A percentile compares a stretch with the other conserved stretches of the same genome.
phyloP scores from a whole-genome alignment of 2,329 filamentous ascomycete genomes.

The Aspergillus pseudoglaucus region DNA sequence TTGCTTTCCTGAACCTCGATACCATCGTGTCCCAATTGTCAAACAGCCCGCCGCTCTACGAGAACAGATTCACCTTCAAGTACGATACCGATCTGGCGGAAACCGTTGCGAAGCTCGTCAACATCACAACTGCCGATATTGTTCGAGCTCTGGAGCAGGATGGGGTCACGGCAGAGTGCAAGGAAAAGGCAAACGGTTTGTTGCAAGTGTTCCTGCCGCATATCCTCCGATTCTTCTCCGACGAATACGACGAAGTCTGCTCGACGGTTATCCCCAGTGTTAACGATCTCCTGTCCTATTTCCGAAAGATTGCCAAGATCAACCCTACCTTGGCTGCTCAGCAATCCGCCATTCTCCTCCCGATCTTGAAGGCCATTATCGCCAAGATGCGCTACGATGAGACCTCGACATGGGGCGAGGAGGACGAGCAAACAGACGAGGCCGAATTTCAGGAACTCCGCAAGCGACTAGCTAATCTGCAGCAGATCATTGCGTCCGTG shows the following conservation, averaged over 20 bases:
- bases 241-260: constrained; percentile 97
- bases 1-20: constrained; percentile 79
- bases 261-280: constrained; percentile 90
- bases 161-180: constrained; percentile 53
- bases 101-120: constrained; percentile 90
- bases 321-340: constrained; percentile 60
- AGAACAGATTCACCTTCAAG: constrained; percentile 70
- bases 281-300: constrained; percentile 83
- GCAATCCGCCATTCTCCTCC: constrained; percentile 75
- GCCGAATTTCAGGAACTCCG: constrained; percentile 94
- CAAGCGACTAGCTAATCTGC: constrained; percentile 79
- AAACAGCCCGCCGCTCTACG: constrained; percentile 70
- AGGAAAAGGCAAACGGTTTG: constrained; percentile 70
- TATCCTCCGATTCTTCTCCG: constrained; percentile 87
- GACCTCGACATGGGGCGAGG: constrained; percentile 84
- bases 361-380: constrained; percentile 86
- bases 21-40: constrained; percentile 82
- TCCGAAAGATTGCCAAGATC: constrained; percentile 68
- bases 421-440: constrained; percentile 92
- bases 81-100: constrained; percentile 97
- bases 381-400: constrained; percentile 97
- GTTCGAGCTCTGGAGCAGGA: constrained; percentile 77
- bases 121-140: constrained; percentile 79
- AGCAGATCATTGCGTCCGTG: constrained; percentile 85
- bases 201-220: constrained; percentile 79